Conservation (phyloP, 805 yeast genomes). For the Candida hispaniensis region DNA sequence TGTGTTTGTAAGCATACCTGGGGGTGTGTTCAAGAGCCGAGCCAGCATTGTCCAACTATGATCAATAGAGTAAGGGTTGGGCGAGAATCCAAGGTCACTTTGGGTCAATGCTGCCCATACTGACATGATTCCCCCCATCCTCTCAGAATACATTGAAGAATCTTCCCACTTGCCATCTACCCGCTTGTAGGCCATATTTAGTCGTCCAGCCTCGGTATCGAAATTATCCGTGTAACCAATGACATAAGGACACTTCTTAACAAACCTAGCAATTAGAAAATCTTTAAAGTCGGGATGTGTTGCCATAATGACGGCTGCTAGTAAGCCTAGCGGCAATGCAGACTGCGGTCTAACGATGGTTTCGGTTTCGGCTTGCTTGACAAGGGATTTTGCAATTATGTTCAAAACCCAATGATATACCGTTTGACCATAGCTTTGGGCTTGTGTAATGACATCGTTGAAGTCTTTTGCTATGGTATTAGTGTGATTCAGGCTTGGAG, state of each 20-base stretch:
- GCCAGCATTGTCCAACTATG: slow-evolving; percentile 66
- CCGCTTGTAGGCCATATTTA: slow-evolving; percentile 80
- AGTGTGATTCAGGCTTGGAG: slow-evolving; percentile 57
- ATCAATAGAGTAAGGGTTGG: slow-evolving; percentile 42
- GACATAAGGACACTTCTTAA: slow-evolving; percentile 81
- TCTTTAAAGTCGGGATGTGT: slow-evolving; percentile 43
- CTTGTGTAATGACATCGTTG: slow-evolving; percentile 37
- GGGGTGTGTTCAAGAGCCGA: slow-evolving; percentile 48
- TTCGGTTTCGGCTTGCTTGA: slow-evolving; percentile 89
- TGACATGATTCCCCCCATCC: slow-evolving; percentile 77
- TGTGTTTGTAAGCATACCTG: slow-evolving; percentile 44
- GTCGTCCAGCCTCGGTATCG: slow-evolving; percentile 73
- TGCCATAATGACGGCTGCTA: slow-evolving; percentile 46
- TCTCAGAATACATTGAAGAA: slow-evolving; percentile 64
- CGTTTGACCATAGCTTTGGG: slow-evolving; percentile 36
- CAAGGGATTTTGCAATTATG: slow-evolving; percentile 72
- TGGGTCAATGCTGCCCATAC: slow-evolving; percentile 69
- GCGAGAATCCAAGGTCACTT: slow-evolving; percentile 28
- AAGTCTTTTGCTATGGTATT: slow-evolving; percentile 37
- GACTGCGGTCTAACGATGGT: slow-evolving; percentile 68
- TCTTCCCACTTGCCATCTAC: slow-evolving; percentile 37
- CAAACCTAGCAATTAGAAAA: slow-evolving; percentile 63
- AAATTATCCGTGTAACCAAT: slow-evolving; percentile 70
- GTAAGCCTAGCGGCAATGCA: slow-evolving; percentile 66
- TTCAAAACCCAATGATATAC: slow-evolving; percentile 69